phyloP scores from a whole-genome alignment of 805 yeast species.

The Cyberlindnera galapagoensis region DNA sequence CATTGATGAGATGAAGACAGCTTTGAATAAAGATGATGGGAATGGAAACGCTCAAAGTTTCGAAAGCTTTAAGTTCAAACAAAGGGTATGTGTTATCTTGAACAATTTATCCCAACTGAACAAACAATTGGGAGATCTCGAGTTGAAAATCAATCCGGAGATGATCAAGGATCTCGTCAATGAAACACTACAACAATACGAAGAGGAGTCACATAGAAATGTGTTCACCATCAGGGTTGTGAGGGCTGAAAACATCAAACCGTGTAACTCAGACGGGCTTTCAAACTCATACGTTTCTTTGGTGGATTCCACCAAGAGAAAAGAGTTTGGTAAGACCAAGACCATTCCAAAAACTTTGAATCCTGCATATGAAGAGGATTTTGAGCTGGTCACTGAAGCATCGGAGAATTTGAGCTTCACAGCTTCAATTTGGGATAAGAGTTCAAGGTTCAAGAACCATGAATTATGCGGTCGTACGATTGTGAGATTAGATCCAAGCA shows the following conservation, averaged over 20 bases:
- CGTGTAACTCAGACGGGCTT: constrained; percentile 38
- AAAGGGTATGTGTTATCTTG: constrained; percentile 66
- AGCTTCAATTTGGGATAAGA: constrained; percentile 67
- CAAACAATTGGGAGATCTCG: constrained; percentile 43
- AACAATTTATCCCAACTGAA: constrained; percentile 56
- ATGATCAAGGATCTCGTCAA: constrained; percentile 29
- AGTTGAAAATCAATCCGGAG: constrained; percentile 54
- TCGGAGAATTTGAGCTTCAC: constrained; percentile 41
- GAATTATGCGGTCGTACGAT: constrained; percentile 61
- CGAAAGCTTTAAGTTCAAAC: constrained; percentile 52
- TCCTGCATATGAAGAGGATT: constrained; percentile 87
- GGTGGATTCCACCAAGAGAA: constrained; percentile 46
- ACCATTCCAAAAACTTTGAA: constrained; percentile 51
- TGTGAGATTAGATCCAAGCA: constrained; percentile 53
- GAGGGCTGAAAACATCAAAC: constrained; percentile 54
- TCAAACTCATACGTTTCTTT: constrained; percentile 58
- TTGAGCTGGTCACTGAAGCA: constrained; percentile 45
- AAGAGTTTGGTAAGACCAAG: constrained; percentile 63
- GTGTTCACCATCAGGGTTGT: constrained; percentile 59
- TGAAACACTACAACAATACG: constrained; percentile 5
- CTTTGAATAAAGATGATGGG: constrained; percentile 33
- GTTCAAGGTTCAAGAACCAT: constrained; percentile 42
- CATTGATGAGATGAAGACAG: constrained; percentile 44
- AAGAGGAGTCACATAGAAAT: constrained; percentile 31
- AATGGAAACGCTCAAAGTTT: constrained; percentile 34